Evolutionary conservation across 129 eudicot species (phyloP), one percentile per base, ranked within the genome.

Genomic region (Chrysanthemum lavandulifolium): DNA sequence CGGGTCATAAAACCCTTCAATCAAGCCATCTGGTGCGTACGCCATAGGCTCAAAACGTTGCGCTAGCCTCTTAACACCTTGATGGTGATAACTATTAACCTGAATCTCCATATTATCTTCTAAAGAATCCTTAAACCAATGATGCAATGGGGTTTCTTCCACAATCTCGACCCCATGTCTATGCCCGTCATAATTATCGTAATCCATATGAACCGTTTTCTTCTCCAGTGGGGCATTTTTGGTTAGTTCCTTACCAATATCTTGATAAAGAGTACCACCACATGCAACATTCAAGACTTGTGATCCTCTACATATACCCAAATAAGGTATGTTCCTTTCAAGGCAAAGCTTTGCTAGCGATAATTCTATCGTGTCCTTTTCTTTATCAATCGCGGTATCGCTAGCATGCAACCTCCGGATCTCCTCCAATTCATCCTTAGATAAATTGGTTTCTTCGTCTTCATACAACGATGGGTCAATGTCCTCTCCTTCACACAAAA

Each of bases 71-170:
- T 90, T 90, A 16, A 94, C 99, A 4, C 99, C 99, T 76, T 94
- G 99, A 61, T 94, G 99, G n/a, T 94, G 99, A 79, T 94, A 94
- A 51, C 99, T 94, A 69, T 90, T 94, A 36, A 94, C 97, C 54
- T 53, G 14, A 60, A 94, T 80, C 70, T 86, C 88, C 96, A 82
- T 88, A 55, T 76, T 68, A 13, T 61, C 83, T 19, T 76, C 83
- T 12, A 82, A 90, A 68, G 92, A 87, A 33, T 87, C 89, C 61
- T 62, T 69, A 76, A 90, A 94, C 99, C 99, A 94, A 1, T 78
- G 71, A 50, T 86, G 83, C 83, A 94, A 76, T 55, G 99, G 99
- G 15, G 97, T 90, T 0, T 76, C 67, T 71, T 84, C 82, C 49
- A 83, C 81, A 21, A 94, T 87, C 76, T 79, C 76, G 15, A 94